Percentiles rank a stretch among this genome's conserved stretches.
Conservation (phyloP, 257 asterid genomes). For the Scutellaria baicalensis region DNA sequence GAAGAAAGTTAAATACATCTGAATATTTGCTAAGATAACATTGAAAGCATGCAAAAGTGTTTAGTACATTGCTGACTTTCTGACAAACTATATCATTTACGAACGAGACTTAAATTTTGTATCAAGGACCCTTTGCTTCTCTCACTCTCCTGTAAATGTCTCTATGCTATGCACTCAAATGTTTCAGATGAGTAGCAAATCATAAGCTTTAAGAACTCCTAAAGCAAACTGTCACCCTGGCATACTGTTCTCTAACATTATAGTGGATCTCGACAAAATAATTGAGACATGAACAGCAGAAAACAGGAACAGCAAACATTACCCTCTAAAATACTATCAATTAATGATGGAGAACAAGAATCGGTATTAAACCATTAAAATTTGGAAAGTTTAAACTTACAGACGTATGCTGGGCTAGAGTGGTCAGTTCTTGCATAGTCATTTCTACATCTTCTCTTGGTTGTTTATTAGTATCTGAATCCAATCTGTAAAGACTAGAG, state of each 20-base stretch:
- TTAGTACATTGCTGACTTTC: not conserved
- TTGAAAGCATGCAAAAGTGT: not conserved
- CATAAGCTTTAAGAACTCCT: not conserved
- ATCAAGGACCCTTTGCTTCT: not conserved
- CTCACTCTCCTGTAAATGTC: not conserved
- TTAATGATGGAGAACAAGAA: not conserved
- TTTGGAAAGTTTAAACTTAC: conserved; percentile 51
- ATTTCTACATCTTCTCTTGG: conserved; percentile 69
- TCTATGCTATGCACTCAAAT: not conserved
- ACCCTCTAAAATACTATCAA: not conserved
- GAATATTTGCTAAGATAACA: not conserved
- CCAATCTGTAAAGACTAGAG: conserved; percentile 54
- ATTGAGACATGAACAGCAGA: conserved; percentile 2
- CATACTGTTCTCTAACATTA: not conserved
- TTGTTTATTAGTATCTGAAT: conserved; percentile 68
- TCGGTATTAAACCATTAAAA: not conserved
- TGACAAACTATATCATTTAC: not conserved
- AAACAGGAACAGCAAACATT: not conserved
- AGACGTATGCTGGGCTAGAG: conserved; percentile 88
- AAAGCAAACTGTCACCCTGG: not conserved
- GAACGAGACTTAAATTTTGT: not conserved
- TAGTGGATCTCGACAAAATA: not conserved
- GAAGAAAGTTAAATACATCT: not conserved
- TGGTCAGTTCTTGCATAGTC: conserved; percentile 82
- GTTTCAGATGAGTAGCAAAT: not conserved